Evolutionary conservation across 83 land plant species (phyloP).

Genomic region (Isoetes engelmannii): DNA sequence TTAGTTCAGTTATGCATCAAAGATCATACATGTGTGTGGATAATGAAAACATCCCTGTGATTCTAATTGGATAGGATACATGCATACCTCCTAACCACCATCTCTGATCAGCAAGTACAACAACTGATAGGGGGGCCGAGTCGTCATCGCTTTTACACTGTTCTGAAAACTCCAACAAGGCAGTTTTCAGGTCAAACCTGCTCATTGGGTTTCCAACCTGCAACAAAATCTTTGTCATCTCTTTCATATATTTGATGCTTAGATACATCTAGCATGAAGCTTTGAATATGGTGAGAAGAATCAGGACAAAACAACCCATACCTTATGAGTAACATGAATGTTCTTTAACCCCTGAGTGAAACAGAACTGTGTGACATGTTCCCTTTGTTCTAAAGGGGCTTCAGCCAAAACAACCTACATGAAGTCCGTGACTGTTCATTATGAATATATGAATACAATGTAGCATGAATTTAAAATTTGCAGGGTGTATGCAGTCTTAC

Average conservation of each 20-base stretch:
- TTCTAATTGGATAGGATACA: not conserved
- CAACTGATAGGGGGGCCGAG: not conserved
- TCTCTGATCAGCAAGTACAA: conserved; percentile 2
- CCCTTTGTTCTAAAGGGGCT: conserved; percentile 59
- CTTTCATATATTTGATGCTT: not conserved
- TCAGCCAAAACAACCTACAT: conserved; percentile 74
- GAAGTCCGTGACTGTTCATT: not conserved
- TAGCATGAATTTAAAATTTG: not conserved
- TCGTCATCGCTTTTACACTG: not conserved
- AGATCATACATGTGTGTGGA: too few species aligned
- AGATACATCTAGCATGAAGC: too few species aligned
- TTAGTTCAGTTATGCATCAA: too few species aligned
- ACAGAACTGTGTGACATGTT: conserved; percentile 21
- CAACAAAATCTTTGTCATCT: not conserved
- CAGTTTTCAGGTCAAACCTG: not conserved
- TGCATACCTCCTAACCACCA: conserved; percentile 3
- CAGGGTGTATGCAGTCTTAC: conserved; percentile 25
- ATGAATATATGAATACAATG: not conserved
- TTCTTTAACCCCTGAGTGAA: conserved; percentile 48
- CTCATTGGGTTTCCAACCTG: conserved; percentile 10
- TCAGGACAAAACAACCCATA: conserved; percentile 13
- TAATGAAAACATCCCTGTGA: too few species aligned
- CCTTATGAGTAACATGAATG: conserved; percentile 60
- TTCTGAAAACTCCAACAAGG: not conserved
- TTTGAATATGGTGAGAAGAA: too few species aligned